Percentiles rank a stretch among this genome's conserved stretches.
These are phyloP conservation scores for Tylopilus sp. DNA, from an alignment of 1,284 basidiomycete species.

Conservation along the genomic window DNA sequence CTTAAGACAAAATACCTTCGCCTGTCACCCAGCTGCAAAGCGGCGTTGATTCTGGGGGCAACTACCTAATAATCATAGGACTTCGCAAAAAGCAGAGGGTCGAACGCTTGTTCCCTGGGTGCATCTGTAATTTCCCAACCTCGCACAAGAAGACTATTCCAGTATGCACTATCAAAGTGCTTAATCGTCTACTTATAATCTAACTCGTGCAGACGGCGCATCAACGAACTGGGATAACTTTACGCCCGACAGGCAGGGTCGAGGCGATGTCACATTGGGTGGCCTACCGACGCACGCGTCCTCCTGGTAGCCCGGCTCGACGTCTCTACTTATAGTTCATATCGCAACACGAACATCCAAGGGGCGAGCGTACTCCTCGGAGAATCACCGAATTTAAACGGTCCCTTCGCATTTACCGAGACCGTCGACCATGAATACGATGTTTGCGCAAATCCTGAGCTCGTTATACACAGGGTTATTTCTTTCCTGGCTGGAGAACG, in stretches of 20 bases:
- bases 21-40: not conserved
- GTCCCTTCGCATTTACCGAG: conserved; percentile 62
- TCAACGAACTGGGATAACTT: conserved; percentile 65
- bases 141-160: conserved; percentile 55
- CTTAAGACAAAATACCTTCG: conserved; percentile 53
- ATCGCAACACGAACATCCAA: conserved; percentile 38
- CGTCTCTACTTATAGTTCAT: conserved; percentile 79
- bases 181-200: conserved; percentile 4
- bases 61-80: conserved; percentile 91
- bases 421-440: conserved; percentile 65
- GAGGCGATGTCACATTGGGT: conserved; percentile 92
- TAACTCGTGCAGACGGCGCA: conserved; percentile 46
- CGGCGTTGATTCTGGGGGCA: conserved; percentile 32
- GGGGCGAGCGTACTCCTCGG: conserved; percentile 19
- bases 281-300: conserved; percentile 84
- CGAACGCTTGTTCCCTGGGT: conserved; percentile 90
- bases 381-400: conserved; percentile 30
- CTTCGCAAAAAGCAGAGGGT: conserved; percentile 86
- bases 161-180: conserved; percentile 33
- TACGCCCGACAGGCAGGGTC: conserved; percentile 76
- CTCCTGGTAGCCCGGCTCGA: conserved; percentile 74
- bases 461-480: conserved; percentile 86
- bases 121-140: conserved; percentile 63
- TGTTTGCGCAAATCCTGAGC: conserved; percentile 82
- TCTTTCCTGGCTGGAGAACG: conserved; percentile 94